These are phyloP conservation scores for Acer campestre DNA, from an alignment of 345 rosid species.

Conservation along the genomic window DNA sequence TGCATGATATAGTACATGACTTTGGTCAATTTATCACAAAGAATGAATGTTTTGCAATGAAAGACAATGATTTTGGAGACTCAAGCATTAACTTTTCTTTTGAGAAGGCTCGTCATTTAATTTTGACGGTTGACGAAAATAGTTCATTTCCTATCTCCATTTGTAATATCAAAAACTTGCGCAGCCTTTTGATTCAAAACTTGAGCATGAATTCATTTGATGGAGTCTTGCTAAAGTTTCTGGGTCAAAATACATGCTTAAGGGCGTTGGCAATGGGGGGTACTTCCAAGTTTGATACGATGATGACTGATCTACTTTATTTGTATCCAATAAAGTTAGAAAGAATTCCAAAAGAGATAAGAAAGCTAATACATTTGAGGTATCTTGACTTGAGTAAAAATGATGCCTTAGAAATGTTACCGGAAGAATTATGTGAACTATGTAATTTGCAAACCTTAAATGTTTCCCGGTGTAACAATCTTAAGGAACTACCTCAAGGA, in stretches of 20 bases:
- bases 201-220: background rate
- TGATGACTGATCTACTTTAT: rapidly evolving
- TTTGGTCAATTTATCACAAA: background rate
- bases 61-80: background rate
- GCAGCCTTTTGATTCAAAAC: conserved; percentile 17
- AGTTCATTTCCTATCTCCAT: background rate
- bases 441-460: background rate
- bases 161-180: conserved; percentile 14
- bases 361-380: background rate
- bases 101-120: conserved; percentile 20
- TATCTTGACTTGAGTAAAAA: no score
- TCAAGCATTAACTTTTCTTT: background rate
- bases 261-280: background rate
- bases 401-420: background rate
- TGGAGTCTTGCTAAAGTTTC: background rate
- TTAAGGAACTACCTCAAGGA: background rate
- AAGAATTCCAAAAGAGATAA: background rate
- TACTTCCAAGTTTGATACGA: background rate
- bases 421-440: background rate
- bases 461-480: rapidly evolving
- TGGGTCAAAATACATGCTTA: background rate
- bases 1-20: background rate
- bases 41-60: background rate
- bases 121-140: background rate
- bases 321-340: background rate